phyloP scores from a whole-genome alignment of 2,329 filamentous ascomycete genomes.

The Verruconis gallopava region DNA sequence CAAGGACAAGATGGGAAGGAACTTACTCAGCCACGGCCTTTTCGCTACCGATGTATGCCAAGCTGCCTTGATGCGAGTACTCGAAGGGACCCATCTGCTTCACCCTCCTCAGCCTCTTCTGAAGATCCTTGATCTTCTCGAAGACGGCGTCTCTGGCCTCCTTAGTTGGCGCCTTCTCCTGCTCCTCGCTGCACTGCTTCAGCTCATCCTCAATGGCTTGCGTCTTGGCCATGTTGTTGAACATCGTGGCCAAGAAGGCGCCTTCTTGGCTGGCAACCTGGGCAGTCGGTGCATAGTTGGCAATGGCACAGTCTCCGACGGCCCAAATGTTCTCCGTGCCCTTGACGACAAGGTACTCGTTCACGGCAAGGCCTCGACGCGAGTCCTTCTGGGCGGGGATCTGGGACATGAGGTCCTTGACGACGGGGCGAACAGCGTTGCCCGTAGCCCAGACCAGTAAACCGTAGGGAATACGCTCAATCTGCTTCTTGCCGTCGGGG shows the following conservation, averaged over 20 bases:
- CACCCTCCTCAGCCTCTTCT: slow-evolving; percentile 75
- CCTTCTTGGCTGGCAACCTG: slow-evolving; percentile 96
- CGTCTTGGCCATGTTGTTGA: slow-evolving; percentile 98
- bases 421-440: slow-evolving; percentile 79
- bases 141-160: slow-evolving; percentile 45
- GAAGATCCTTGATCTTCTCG: slow-evolving; percentile 70
- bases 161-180: slow-evolving; percentile 54
- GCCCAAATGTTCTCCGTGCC: slow-evolving; percentile 96
- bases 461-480: slow-evolving; percentile 78
- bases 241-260: slow-evolving; percentile 82
- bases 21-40: slow-evolving; percentile 74
- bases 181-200: slow-evolving; percentile 47
- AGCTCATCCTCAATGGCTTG: slow-evolving; percentile 69
- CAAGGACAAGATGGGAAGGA: not conserved
- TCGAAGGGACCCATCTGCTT: slow-evolving; percentile 96
- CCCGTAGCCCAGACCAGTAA: slow-evolving; percentile 97
- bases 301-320: slow-evolving; percentile 90
- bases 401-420: slow-evolving; percentile 82
- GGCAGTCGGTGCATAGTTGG: slow-evolving; percentile 93
- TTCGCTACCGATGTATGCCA: slow-evolving; percentile 97
- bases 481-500: slow-evolving; percentile 72
- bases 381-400: slow-evolving; percentile 94
- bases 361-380: slow-evolving; percentile 85
- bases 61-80: slow-evolving; percentile 92
- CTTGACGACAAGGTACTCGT: slow-evolving; percentile 98